Percentiles rank a stretch among this genome's conserved stretches.
Conservation (phyloP, 352 stramenopile species). For the Globisporangium paddicum region DNA sequence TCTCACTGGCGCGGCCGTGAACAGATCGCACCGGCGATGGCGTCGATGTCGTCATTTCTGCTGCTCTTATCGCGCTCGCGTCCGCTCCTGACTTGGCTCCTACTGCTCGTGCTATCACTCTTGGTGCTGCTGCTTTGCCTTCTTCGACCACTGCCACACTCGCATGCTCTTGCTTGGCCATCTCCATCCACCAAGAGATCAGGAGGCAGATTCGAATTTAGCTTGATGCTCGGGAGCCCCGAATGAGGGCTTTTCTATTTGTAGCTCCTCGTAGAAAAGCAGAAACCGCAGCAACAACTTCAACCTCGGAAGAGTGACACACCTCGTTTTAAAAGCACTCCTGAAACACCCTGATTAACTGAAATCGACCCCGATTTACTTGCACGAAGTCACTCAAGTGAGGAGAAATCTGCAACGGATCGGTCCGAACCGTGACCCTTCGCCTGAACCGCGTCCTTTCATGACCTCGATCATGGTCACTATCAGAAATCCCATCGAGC, state of each 20-base stretch:
- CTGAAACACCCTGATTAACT: no score
- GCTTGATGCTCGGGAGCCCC: background rate
- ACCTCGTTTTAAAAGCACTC: background rate
- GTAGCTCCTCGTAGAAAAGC: no score
- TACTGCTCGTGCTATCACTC: background rate
- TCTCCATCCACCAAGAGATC: background rate
- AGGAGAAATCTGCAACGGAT: background rate
- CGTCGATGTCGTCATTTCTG: background rate
- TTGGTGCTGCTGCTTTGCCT: no score
- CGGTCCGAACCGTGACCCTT: constrained; percentile 5
- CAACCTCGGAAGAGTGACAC: background rate
- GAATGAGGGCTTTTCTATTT: no score
- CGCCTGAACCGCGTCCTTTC: constrained; percentile 12
- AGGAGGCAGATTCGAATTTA: background rate
- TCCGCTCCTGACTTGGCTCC: background rate
- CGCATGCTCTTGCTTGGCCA: background rate
- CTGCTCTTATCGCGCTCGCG: background rate
- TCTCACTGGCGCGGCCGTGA: constrained; percentile 3
- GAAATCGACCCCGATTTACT: background rate
- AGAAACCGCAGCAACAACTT: no score
- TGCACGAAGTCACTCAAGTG: constrained; percentile 2
- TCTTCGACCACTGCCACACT: background rate
- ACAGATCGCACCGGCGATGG: constrained; percentile 6
- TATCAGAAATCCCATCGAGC: background rate
- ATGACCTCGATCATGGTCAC: background rate